phyloP scores from a whole-genome alignment of 345 rosid species.

The Lepidium aucheri region DNA sequence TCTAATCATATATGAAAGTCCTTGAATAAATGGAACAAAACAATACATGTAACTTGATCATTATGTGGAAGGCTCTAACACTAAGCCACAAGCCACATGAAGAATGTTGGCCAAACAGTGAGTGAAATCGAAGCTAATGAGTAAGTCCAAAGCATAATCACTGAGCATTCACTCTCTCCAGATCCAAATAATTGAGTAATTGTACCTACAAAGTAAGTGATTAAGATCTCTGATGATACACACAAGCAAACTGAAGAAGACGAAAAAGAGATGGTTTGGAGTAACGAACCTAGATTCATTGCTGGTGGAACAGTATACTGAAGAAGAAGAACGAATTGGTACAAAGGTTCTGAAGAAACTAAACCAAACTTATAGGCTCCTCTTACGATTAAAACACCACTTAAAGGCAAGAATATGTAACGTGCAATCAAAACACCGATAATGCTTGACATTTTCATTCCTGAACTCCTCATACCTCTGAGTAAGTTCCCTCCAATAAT shows the following conservation, averaged over 20 bases:
- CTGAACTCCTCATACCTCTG: conserved; percentile 48
- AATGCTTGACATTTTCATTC: conserved; percentile 28
- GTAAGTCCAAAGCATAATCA: conserved; percentile 61
- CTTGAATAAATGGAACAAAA: conserved; percentile 1
- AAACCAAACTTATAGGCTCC: conserved; percentile 41
- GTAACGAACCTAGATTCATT: conserved; percentile 50
- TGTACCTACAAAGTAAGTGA: conserved; percentile 34
- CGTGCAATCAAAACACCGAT: conserved; percentile 42
- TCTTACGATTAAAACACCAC: conserved; percentile 47
- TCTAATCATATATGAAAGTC: neutral
- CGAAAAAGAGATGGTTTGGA: neutral
- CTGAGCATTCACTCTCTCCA: conserved; percentile 64
- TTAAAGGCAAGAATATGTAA: conserved; percentile 42
- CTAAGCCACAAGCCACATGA: conserved; percentile 58
- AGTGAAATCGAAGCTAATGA: conserved; percentile 51
- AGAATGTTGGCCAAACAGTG: conserved; percentile 59
- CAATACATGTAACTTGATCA: neutral
- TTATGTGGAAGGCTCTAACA: neutral
- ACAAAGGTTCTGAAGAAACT: conserved; percentile 45
- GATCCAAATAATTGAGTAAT: conserved; percentile 58
- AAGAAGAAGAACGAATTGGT: conserved; percentile 51
- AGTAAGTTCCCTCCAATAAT: conserved; percentile 56
- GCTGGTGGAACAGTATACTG: conserved; percentile 74
- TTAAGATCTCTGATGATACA: neutral
- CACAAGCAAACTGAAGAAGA: neutral